Conservation (phyloP, 2,329 filamentous ascomycete genomes). For the Aphanoascus verrucosus region DNA sequence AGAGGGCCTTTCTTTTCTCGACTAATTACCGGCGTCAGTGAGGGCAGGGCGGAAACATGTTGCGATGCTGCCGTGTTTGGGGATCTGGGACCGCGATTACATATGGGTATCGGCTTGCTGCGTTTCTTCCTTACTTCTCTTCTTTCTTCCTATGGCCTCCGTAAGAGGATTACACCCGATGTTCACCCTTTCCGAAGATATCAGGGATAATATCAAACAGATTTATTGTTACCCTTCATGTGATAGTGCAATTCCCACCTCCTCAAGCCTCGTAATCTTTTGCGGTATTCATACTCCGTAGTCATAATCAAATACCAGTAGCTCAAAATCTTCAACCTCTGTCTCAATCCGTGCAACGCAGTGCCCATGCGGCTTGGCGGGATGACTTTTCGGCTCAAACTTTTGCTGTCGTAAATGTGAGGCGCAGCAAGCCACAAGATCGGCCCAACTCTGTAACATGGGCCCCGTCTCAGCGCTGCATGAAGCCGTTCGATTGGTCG, state of each 20-base stretch:
- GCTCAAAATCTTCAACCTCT: too few relatives aligned
- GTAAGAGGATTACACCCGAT: not conserved
- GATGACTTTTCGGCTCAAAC: too few relatives aligned
- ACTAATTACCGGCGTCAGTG: not conserved
- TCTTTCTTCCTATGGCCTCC: not conserved
- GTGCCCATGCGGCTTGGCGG: too few relatives aligned
- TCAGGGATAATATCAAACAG: not conserved
- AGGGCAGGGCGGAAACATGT: not conserved
- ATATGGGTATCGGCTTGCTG: not conserved
- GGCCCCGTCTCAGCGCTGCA: too few relatives aligned
- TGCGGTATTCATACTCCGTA: too few relatives aligned
- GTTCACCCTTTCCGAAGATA: conserved; percentile 2
- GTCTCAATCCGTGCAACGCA: too few relatives aligned
- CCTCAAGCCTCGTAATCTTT: not conserved
- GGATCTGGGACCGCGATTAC: not conserved
- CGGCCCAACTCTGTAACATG: too few relatives aligned
- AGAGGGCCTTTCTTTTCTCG: not conserved
- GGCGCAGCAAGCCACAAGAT: too few relatives aligned
- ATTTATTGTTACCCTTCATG: not conserved
- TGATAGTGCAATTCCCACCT: not conserved
- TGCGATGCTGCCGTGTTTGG: not conserved
- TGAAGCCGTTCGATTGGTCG: too few relatives aligned
- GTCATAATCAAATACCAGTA: too few relatives aligned
- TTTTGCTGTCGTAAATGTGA: too few relatives aligned
- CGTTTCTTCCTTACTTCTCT: not conserved